These are phyloP conservation scores for Lathyrus oleraceus DNA, from an alignment of 306 rosid genomes.

Conservation along the genomic window DNA sequence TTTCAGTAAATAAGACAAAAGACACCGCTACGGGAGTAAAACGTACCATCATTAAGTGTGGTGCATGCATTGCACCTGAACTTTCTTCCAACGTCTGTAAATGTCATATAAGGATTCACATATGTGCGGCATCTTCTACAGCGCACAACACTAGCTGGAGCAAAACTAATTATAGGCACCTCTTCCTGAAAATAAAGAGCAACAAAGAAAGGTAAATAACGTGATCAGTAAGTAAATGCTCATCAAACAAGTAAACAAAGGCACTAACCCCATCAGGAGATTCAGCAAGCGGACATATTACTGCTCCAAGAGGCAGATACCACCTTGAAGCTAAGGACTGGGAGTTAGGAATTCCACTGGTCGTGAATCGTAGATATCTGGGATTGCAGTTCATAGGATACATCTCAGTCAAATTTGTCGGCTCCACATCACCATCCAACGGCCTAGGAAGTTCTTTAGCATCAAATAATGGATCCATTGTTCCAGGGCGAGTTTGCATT, in stretches of 20 bases:
- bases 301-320: slow-evolving; percentile 98
- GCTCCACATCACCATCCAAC: slow-evolving; percentile 82
- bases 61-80: slow-evolving; percentile 93
- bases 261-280: slow-evolving; percentile 81
- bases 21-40: slow-evolving; percentile 25
- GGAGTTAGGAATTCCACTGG: slow-evolving; percentile 83
- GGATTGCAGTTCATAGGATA: slow-evolving; percentile 77
- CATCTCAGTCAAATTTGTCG: slow-evolving; percentile 53
- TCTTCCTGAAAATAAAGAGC: slow-evolving; percentile 65
- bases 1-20: slow-evolving; percentile 12
- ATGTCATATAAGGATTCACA: slow-evolving; percentile 86
- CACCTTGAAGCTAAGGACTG: slow-evolving; percentile 96
- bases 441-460: slow-evolving; percentile 85
- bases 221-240: slow-evolving; percentile 14
- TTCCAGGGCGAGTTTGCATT: slow-evolving; percentile 84
- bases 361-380: slow-evolving; percentile 79
- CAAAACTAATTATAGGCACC: slow-evolving; percentile 86
- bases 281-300: slow-evolving; percentile 97
- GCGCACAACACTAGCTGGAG: slow-evolving; percentile 80
- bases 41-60: slow-evolving; percentile 89
- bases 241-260: slow-evolving; percentile 34
- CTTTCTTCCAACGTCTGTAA: slow-evolving; percentile 95
- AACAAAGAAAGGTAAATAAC: slow-evolving; percentile 25
- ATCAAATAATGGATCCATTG: slow-evolving; percentile 74
- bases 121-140: slow-evolving; percentile 98